Evolutionary conservation across 148 eudicot species (phyloP), one percentile per base, ranked within the genome.

Genomic region (Amaranthus hypochondriacus): DNA sequence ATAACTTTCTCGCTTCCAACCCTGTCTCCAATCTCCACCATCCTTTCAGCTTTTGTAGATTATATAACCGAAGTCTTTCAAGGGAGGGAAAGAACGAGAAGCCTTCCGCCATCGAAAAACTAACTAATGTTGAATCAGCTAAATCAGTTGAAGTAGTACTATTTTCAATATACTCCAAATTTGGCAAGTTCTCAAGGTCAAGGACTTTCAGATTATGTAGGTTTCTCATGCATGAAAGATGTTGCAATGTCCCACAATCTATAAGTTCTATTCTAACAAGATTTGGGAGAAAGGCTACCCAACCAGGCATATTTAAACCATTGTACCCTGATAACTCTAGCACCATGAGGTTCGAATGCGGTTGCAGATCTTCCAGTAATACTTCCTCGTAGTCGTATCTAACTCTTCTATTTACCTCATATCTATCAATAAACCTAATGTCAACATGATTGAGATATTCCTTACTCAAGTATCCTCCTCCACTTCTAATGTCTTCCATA

Each of bases 151-250:
- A 28, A 0, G 53, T 9, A 12, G 11, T 56, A 21, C 8, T 18
- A 5, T 66, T 21, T 44, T 74, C 71, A 4, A 74, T 56, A 47
- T 56, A 65, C 49, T 56, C 71, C 71, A 74, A 74, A 0, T 56
- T 48, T 2, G 14, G 1, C 56, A 66, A 56, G 5, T 18, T 12
- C 6, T 5, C 5, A 18, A 74, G 77, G 2, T 60, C 49, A 3
- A 74, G 53, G 3, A 52, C 59, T 42, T 66, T 66, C 3, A 74
- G 43, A 56, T 56, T 63, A 7, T 0, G 11, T 5, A 74, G 53
- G 28, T 56, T 74, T 11, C 77, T 54, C 55, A 74, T 8, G 3
- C 21, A 10, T 2, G 77, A 62, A 10, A 74, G 18, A 48, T 48
- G 47, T 44, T 10, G 6, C 64, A 74, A 74, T 12, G 47, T 42